Base-by-base conservation (phyloP, 257 asterid genomes). In the Verbena officinalis region DNA sequence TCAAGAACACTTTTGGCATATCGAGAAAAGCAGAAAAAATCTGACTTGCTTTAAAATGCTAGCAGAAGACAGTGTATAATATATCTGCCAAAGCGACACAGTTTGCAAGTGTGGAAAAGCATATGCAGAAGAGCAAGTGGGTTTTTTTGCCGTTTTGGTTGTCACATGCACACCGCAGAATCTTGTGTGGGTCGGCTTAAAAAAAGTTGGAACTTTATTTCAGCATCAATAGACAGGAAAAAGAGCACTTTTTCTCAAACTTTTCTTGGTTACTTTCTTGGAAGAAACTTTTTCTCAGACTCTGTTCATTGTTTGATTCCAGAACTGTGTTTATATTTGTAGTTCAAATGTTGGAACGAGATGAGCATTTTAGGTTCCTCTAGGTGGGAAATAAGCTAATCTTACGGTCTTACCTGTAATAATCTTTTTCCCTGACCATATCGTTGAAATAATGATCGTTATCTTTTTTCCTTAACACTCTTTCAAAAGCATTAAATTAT, bases 141-240 rank as follows among this genome's bases (percentile, higher is more conserved):
- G 36, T 49, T 69, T n/a, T n/a, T n/a, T 27, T 27, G 33, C 33
- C 33, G 33, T 27, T 27, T 13, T 64, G 72, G 43, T 36, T 17
- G 9, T 64, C 78, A 73, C 74, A 61, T 73, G 78, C 62, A 43
- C 1, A 13, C 5, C 48, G 16, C 58, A 33, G 67, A 73, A 65
- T 65, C 59, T 65, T 58, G 63, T 50, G 31, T 36, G 51, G 58
- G 59, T 50, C 64, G 55, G 44, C 68, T 51, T 3, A 5, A 34
- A 9, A 34, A 73, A 73, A 48, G n/a, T n/a, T n/a, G 71, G n/a
- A 7, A 16, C 78, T 73, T 73, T 73, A 54, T 34, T 60, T 60
- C 67, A 40, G 16, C 72, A 57, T 57, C 49, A 44, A 46, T 54
- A 45, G 55, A 54, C 23, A 34, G 1, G 19, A 38, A 56, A 52